Evolutionary conservation across 106 monocot genomes (phyloP).

Genomic region (Xerophyta viscosa): DNA sequence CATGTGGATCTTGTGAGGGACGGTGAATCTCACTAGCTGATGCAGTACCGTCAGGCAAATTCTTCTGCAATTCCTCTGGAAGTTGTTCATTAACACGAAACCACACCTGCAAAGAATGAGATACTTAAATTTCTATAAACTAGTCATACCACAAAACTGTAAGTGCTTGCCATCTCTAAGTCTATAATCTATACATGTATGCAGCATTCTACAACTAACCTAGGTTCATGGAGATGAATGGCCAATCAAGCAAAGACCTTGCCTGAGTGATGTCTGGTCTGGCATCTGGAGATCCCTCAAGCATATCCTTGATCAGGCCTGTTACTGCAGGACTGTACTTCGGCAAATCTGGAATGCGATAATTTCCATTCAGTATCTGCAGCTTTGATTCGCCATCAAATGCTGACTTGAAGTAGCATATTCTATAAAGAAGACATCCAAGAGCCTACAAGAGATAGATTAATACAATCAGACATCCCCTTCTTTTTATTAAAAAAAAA

Average conservation of each 20-base stretch:
- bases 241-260: constrained; percentile 95
- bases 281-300: constrained; percentile 59
- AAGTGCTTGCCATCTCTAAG: constrained; percentile 9
- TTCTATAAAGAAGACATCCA: constrained; percentile 85
- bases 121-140: too few relatives aligned
- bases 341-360: constrained; percentile 75
- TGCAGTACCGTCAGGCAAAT: constrained; percentile 51
- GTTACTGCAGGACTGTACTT: constrained; percentile 59
- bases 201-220: constrained; percentile 74
- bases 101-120: constrained; percentile 56
- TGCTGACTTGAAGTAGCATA: constrained; percentile 84
- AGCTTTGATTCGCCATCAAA: constrained; percentile 97
- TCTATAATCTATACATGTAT: constrained; percentile 24
- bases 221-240: constrained; percentile 84
- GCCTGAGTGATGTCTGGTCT: constrained; percentile 99
- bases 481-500: neutral
- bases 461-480: neutral
- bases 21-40: constrained; percentile 12
- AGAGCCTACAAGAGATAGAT: constrained; percentile 50
- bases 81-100: constrained; percentile 79
- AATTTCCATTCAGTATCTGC: constrained; percentile 89
- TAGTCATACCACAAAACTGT: neutral
- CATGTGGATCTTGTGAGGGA: constrained; percentile 16
- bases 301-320: constrained; percentile 81
- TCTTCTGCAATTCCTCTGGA: constrained; percentile 65